Evolutionary conservation across 192 early-diverging fungal genomes (phyloP), one percentile per base, ranked within the genome.

Genomic region (Phlyctochytrium arcticum): DNA sequence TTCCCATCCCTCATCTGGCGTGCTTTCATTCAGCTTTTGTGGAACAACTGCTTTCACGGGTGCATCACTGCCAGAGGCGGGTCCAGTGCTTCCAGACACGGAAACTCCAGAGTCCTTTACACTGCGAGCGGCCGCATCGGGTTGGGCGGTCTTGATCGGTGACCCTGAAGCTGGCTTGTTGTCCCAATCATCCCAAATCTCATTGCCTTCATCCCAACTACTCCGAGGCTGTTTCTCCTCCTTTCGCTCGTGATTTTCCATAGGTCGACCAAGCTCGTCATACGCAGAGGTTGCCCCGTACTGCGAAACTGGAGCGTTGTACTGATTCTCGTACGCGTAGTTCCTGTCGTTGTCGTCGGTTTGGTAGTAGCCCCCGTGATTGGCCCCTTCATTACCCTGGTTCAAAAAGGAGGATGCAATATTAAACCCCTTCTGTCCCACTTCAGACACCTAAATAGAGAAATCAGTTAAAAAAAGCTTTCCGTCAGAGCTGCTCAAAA

Each of bases 151-250:
- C 36, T 51, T 54, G 61, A 0, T 7, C 10, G 17, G 7, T n/a
- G 46, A 36, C 17, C 19, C 7, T 29, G 8, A 9, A 32, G 64
- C 29, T 57, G n/a, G 39, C 3, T 57, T 33, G 33, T 68, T 64
- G 42, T 68, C 66, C 71, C 71, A 72, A n/a, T 68, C 60, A 26
- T 50, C 57, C 71, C 71, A 72, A 17, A 64, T 50, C 21, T 67
- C 48, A 10, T 70, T 50, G 30, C 17, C 32, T 51, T 56, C 29
- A 30, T 62, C 48, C 37, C 53, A 51, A 24, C 26, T 36, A 10
- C 53, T 56, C 19, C 47, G 31, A 23, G 36, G 31, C 30, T 12
- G 39, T 27, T 32, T 50, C 2, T 24, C 36, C 4, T 32, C 61
- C 49, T 39, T 37, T n/a, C 59, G 23, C 15, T 31, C 34, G 35